Conservation (phyloP, 345 rosid genomes). For the Rhizophora apiculata region DNA sequence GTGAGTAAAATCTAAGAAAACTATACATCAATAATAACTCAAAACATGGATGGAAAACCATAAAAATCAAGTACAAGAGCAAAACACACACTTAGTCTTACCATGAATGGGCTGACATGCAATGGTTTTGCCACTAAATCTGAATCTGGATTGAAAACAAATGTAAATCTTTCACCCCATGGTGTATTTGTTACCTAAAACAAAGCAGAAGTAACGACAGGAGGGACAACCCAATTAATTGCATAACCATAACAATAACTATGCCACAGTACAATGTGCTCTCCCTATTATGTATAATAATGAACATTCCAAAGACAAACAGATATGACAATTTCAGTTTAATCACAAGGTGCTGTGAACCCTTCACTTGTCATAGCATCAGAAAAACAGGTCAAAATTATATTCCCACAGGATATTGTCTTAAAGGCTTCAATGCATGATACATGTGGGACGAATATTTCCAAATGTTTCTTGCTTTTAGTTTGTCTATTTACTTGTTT, state of each 20-base stretch:
- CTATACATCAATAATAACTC: background rate
- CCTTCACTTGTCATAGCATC: background rate
- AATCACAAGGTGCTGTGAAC: background rate
- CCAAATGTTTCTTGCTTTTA: too few species aligned
- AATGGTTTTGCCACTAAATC: slow-evolving; percentile 80
- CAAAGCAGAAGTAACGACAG: slow-evolving; percentile 17
- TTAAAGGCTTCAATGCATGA: background rate
- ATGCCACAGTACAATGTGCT: background rate
- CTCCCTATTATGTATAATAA: background rate
- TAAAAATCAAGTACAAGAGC: background rate
- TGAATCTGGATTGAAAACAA: slow-evolving; percentile 77
- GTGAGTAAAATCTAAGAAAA: background rate
- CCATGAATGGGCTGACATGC: slow-evolving; percentile 98
- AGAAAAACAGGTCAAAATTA: background rate
- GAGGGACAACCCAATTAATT: background rate
- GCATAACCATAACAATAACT: background rate
- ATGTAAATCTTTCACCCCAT: slow-evolving; percentile 82
- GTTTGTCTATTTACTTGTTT: too few species aligned
- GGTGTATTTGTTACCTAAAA: slow-evolving; percentile 90
- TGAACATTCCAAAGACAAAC: too few species aligned
- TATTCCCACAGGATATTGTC: too few species aligned
- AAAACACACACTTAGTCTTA: slow-evolving; percentile 26
- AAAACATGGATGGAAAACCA: background rate
- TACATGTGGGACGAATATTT: background rate
- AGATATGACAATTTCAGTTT: background rate